Conservation (phyloP, 805 yeast genomes). For the Yarrowia osloensis region DNA sequence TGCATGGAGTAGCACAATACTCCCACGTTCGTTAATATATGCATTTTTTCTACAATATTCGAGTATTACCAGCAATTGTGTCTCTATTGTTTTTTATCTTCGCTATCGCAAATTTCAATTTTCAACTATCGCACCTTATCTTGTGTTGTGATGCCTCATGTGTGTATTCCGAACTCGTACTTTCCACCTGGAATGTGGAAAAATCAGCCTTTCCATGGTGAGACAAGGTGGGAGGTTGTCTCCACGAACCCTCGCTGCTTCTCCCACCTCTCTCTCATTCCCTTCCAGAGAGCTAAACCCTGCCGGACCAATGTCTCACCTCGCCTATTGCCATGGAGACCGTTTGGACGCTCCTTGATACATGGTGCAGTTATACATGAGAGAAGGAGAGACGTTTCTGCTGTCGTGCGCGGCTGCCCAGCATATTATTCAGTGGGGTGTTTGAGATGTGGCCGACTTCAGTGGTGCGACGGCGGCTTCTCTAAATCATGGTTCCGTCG, state of each 20-base stretch:
- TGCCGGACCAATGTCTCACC: neutral
- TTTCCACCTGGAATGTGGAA: too few relatives aligned
- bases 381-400: neutral
- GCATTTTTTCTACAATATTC: neutral
- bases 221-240: neutral
- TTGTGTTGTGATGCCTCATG: too few relatives aligned
- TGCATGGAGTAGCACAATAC: constrained; percentile 25
- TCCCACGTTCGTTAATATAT: constrained; percentile 28
- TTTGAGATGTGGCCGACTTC: too few relatives aligned
- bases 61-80: too few relatives aligned
- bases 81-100: neutral
- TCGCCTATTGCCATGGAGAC: neutral
- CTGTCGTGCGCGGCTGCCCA: neutral
- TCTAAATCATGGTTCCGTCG: too few relatives aligned
- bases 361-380: neutral
- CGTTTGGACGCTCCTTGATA: neutral
- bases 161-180: too few relatives aligned
- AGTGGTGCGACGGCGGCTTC: too few relatives aligned
- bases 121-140: neutral
- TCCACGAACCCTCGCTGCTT: too few relatives aligned
- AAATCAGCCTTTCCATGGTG: neutral
- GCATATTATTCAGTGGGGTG: neutral
- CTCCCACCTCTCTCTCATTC: neutral
- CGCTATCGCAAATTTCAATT: too few relatives aligned
- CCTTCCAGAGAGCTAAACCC: neutral